Base-by-base conservation (phyloP, 805 yeast genomes). In the Metschnikowia baotianmanensis region DNA sequence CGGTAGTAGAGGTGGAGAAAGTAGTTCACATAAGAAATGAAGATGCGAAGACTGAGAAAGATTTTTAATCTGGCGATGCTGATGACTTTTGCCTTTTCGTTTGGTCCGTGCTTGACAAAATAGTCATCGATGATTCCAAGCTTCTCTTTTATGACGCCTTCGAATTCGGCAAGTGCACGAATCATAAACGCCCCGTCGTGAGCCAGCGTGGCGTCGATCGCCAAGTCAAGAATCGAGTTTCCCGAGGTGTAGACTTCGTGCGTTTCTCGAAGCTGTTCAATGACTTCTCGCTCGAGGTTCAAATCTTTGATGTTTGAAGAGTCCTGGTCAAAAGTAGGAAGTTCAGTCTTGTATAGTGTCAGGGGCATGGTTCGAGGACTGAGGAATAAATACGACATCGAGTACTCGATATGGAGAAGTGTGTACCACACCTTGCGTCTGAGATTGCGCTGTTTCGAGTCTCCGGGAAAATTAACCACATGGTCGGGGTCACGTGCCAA, bases 1-100 rank as follows among this genome's bases (percentile, higher is more conserved):
- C 47, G 42, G 41, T 50, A 57, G 43, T 52, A 52, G 9, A 51
- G 36, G 36, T 50, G 43, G 25, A 57, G 46, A 45, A 50, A 56
- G 32, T 38, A 51, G 33, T 51, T 48, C 15, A 51, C 36, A 23
- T 43, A 45, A 8, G 49, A 50, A 12, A 49, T 35, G 32, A 53
- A 48, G 3, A 50, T 11, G 40, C 48, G 47, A 2, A 46, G 22
- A 13, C 18, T 15, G 6, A 34, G 15, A 11, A 40, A 20, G n/a
- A 35, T 8, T n/a, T 31, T 35, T 18, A 40, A 31, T 8, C 18
- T 18, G n/a, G 41, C 27, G 3, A 33, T n/a, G 10, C 12, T 18
- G 15, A 42, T 21, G 13, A 38, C 32, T 5, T 24, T 31, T 11
- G 33, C 31, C 6, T 18, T 13, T 9, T 31, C 27, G 11, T 12